A percentile compares a stretch with the other conserved stretches of the same genome.
Conservation (phyloP, 2,329 filamentous ascomycete species). For the Biscogniauxia sp. region DNA sequence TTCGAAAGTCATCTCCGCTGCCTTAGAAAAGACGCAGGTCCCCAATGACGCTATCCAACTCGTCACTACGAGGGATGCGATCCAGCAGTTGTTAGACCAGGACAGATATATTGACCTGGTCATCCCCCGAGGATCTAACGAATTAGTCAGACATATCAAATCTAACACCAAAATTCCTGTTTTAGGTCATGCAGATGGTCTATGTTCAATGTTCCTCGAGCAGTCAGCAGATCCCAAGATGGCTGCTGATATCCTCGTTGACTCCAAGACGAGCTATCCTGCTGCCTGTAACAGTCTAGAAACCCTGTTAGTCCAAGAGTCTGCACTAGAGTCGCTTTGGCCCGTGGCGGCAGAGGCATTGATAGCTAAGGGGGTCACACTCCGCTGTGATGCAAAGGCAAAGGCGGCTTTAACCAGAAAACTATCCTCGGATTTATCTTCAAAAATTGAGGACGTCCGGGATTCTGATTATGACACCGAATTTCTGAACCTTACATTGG, state of each 20-base stretch:
- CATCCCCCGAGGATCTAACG: slow-evolving; percentile 87
- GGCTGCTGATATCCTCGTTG: slow-evolving; percentile 74
- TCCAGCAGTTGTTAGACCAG: slow-evolving; percentile 81
- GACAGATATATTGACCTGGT: slow-evolving; percentile 91
- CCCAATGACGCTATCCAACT: slow-evolving; percentile 88
- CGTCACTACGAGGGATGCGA: slow-evolving; percentile 87
- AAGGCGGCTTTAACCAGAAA: slow-evolving; percentile 61
- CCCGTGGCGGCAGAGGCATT: slow-evolving; percentile 73
- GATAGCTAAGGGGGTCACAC: slow-evolving; percentile 70
- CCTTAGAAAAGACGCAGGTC: slow-evolving; percentile 69
- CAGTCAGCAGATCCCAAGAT: slow-evolving; percentile 70
- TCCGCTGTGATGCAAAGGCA: slow-evolving; percentile 73
- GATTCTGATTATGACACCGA: slow-evolving; percentile 82
- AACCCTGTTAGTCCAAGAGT: slow-evolving; percentile 79
- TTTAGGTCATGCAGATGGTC: slow-evolving; percentile 90
- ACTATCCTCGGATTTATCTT: slow-evolving; percentile 35
- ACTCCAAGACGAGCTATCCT: slow-evolving; percentile 92
- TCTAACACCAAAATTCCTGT: slow-evolving; percentile 90
- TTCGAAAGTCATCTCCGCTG: slow-evolving; percentile 76
- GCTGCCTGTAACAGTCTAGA: slow-evolving; percentile 96
- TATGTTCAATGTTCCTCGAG: slow-evolving; percentile 86
- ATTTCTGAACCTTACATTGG: slow-evolving; percentile 80
- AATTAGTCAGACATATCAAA: slow-evolving; percentile 88
- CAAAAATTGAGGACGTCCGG: slow-evolving; percentile 61
- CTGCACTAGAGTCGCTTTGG: slow-evolving; percentile 64